Conservation (phyloP, 176 grass and related monocot species). For the Oryza coarctata region DNA sequence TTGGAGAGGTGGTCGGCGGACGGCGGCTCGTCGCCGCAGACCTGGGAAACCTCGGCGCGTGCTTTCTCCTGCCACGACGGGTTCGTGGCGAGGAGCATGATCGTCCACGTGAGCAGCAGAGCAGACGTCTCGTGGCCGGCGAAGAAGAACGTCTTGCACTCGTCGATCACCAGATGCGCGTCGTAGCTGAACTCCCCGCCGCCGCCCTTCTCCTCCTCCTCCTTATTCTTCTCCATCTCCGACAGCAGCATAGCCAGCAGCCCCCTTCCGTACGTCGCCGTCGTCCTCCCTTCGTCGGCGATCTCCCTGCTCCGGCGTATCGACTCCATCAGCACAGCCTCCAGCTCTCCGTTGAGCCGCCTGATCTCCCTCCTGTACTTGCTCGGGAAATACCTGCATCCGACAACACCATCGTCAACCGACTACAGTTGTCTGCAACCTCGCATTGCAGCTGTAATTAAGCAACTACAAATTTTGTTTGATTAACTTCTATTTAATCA, state of each 20-base stretch:
- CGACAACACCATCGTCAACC: neutral
- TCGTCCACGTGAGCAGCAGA: slow-evolving; percentile 81
- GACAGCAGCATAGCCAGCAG: slow-evolving; percentile 61
- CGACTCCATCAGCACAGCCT: slow-evolving; percentile 58
- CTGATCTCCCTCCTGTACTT: slow-evolving; percentile 76
- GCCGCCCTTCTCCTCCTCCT: neutral
- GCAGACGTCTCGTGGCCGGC: slow-evolving; percentile 90
- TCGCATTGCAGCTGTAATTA: neutral
- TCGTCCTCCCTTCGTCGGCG: slow-evolving; percentile 63
- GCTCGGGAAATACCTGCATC: slow-evolving; percentile 79
- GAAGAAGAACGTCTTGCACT: slow-evolving; percentile 99
- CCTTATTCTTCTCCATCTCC: slow-evolving; percentile 59
- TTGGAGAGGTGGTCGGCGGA: slow-evolving; percentile 74
- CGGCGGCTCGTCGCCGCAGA: slow-evolving; percentile 60
- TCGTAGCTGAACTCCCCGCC: slow-evolving; percentile 52
- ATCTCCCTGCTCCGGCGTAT: slow-evolving; percentile 66
- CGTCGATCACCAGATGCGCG: slow-evolving; percentile 74
- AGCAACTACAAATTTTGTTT: neutral
- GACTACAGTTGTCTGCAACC: neutral
- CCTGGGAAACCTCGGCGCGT: slow-evolving; percentile 60
- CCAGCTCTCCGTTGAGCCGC: slow-evolving; percentile 64
- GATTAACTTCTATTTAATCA: neutral
- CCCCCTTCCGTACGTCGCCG: slow-evolving; percentile 53
- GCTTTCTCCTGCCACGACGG: slow-evolving; percentile 74
- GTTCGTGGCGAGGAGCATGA: slow-evolving; percentile 90